Evolutionary conservation across 352 stramenopile genomes (phyloP), one percentile per base, ranked within the genome.

Genomic region (Phytophthora aleatoria): DNA sequence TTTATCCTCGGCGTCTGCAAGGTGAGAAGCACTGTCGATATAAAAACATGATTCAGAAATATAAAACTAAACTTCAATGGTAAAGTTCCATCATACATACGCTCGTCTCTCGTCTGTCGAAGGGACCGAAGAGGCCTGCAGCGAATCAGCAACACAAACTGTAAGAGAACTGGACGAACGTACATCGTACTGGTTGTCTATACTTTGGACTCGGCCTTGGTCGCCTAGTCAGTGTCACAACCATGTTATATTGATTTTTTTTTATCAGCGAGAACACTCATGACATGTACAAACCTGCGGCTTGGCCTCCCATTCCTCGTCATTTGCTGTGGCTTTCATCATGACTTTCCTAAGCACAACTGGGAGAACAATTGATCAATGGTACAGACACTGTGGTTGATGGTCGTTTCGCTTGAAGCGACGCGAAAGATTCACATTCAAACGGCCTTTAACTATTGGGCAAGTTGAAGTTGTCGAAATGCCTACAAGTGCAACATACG

Each of bases 101-200:
- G 38, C 27, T 57, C 69, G 72, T 63, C 77, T 79, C 38, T 80
- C 74, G 13, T 83, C 68, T 31, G 74, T 67, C 24, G 71, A 56
- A 8, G 64, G 31, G 28, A 51, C 27, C 6, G 31, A 57, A 7
- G 53, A 70, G 36, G 1, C 42, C 64, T 69, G 11, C 3, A 47
- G 2, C 13, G 9, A 36, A 20, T 20, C 16, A 52, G 5, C 9
- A n/a, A 55, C 10, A 45, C 3, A 27, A 45, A 15, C 39, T 26
- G 9, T 7, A 42, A 10, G 48, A 38, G 33, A 16, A 41, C 35
- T 30, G 11, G 30, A 43, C 28, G 6, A n/a, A 13, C 3, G n/a
- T 27, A 24, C 12, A 27, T 15, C 7, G 9, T 51, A 8, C 38
- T 41, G 15, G 16, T 10, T 8, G 10, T 9, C 12, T 44, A 2